phyloP scores from a whole-genome alignment of 352 stramenopile species.

The Peronospora farinosa region DNA sequence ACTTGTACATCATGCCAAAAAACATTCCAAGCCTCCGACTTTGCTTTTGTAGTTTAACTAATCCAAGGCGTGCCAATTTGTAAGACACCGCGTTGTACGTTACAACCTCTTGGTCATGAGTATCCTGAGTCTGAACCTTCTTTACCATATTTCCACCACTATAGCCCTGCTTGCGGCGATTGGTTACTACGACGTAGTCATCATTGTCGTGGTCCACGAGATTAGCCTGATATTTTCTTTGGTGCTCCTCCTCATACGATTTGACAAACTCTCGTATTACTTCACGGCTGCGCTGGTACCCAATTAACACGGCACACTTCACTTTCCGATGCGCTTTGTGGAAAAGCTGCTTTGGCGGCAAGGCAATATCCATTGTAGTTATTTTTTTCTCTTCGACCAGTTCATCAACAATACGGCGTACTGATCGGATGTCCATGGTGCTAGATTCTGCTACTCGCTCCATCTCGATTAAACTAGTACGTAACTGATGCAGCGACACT shows the following conservation, averaged over 20 bases:
- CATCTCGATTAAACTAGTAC: slow-evolving; percentile 41
- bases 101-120: slow-evolving; percentile 44
- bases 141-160: slow-evolving; percentile 20
- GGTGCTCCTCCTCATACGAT: slow-evolving; percentile 53
- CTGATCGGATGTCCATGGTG: slow-evolving; percentile 60
- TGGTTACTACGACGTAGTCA: slow-evolving; percentile 58
- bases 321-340: slow-evolving; percentile 57
- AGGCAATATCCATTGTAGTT: slow-evolving; percentile 55
- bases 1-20: slow-evolving; percentile 69
- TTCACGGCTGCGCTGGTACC: slow-evolving; percentile 41
- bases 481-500: slow-evolving; percentile 61
- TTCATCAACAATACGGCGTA: slow-evolving; percentile 60
- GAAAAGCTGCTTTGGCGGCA: slow-evolving; percentile 59
- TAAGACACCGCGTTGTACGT: slow-evolving; percentile 60
- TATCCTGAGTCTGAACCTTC: slow-evolving; percentile 7
- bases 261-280: slow-evolving; percentile 55
- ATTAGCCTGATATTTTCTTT: slow-evolving; percentile 56
- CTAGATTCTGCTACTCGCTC: slow-evolving; percentile 38
- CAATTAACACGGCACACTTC: slow-evolving; percentile 61
- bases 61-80: slow-evolving; percentile 50
- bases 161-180: slow-evolving; percentile 26
- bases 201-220: slow-evolving; percentile 50
- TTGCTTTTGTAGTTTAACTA: slow-evolving; percentile 63
- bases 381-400: slow-evolving; percentile 43
- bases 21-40: slow-evolving; percentile 62